Base-by-base conservation (phyloP, 805 yeast species). In the Sungouiozyma ichnusensis region DNA sequence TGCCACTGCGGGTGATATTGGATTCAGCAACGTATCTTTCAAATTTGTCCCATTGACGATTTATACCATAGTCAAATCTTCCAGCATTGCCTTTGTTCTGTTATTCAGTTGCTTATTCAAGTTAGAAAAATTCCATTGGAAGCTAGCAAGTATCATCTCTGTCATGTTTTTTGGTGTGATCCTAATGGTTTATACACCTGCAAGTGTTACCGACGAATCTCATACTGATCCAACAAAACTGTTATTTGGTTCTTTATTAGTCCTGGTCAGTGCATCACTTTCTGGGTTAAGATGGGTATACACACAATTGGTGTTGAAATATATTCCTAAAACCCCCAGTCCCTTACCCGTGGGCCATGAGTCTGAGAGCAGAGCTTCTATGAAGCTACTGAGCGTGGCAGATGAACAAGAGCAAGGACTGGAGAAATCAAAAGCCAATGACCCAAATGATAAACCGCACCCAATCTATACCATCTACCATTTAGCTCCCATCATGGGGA, bases 261-360 rank as follows among this genome's bases (percentile, higher is more conserved):
- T 90, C 1, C 64, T 92, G 20, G 64, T 74, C 2, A 88, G 95
- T 3, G 77, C 94, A 2, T 72, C 82, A 57, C 73, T 86, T 65
- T 80, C 92, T 14, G 98, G 98, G 0, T 66, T 92, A 40, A 73
- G 98, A 48, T 92, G 98, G 98, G 90, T 95, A 1, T 74, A 88
- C 47, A 87, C 97, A 1, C 97, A 92, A 57, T 60, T 92, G 17
- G 69, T 90, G 31, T 65, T 92, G 39, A 81, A 74, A 49, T 71
- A 67, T 36, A 78, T 77, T 48, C 69, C 76, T 41, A 75, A 79
- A 3, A 37, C 34, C 29, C 29, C 11, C 11, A 6, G 29, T 24
- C 29, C 11, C 29, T 7, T 24, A 11, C 6, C 29, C 9, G 11
- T 24, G 29, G 11, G 29, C 29, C 29, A 24, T n/a, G n/a, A n/a